Evolutionary conservation across 192 early-diverging fungal species (phyloP).

Genomic region (Funneliformis geosporum): DNA sequence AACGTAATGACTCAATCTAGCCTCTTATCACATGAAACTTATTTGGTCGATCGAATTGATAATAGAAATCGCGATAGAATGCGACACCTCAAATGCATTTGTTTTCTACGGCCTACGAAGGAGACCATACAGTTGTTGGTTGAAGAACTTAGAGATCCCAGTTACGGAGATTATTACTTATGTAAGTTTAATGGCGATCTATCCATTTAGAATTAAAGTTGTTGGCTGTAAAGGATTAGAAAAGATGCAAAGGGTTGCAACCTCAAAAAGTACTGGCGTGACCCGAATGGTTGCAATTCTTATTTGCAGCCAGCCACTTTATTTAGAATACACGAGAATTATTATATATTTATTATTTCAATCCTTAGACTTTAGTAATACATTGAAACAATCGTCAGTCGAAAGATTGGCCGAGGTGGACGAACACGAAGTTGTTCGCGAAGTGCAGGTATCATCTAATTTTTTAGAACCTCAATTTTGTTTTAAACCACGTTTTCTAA

Average conservation of each 20-base stretch:
- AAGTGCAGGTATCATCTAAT: constrained; percentile 75
- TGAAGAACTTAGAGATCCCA: constrained; percentile 88
- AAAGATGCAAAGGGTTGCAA: too few relatives aligned
- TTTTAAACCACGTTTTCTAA: neutral
- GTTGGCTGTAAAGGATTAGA: too few relatives aligned
- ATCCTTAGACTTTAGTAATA: constrained; percentile 85
- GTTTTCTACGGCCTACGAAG: constrained; percentile 84
- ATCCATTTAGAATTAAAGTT: neutral
- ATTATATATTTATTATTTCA: neutral
- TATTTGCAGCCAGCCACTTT: neutral
- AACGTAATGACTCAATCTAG: constrained; percentile 91
- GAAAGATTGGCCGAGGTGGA: constrained; percentile 95
- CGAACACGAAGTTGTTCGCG: constrained; percentile 89
- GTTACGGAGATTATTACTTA: constrained; percentile 96
- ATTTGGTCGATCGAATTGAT: constrained; percentile 91
- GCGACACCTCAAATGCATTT: constrained; percentile 93
- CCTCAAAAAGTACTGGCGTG: too few relatives aligned
- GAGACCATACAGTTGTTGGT: constrained; percentile 84
- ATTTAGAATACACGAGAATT: neutral
- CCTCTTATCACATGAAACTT: constrained; percentile 89
- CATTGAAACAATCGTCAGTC: constrained; percentile 86
- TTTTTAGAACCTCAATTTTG: neutral
- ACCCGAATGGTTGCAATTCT: too few relatives aligned
- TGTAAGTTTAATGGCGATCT: constrained; percentile 52
- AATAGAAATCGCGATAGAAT: constrained; percentile 84